phyloP scores from a whole-genome alignment of 106 monocot genomes.

The Dendrobium officinale region DNA sequence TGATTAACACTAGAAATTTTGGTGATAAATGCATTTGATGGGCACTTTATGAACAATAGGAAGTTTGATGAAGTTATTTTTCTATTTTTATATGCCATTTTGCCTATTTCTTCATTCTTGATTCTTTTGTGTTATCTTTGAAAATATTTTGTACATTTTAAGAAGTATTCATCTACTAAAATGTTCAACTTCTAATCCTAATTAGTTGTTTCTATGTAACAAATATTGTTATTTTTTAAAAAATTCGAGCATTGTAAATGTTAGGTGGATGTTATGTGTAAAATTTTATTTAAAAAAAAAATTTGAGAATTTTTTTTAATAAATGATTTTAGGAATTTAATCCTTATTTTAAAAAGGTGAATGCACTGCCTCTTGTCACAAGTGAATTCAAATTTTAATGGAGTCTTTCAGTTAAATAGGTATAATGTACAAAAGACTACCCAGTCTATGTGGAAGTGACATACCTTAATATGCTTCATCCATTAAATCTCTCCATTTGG shows the following conservation, averaged over 20 bases:
- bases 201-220: not conserved
- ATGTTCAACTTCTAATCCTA: not conserved
- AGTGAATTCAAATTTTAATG: not conserved
- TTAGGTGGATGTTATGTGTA: not conserved
- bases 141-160: too few species aligned
- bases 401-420: not conserved
- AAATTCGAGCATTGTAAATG: not conserved
- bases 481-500: slow-evolving; percentile 91
- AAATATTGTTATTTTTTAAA: not conserved
- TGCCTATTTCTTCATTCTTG: too few species aligned
- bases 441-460: not conserved
- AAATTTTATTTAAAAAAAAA: too few species aligned
- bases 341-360: not conserved
- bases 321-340: not conserved
- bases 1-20: not conserved
- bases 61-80: not conserved
- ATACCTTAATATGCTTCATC: slow-evolving; percentile 93
- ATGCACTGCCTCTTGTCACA: not conserved
- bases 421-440: not conserved
- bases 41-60: not conserved
- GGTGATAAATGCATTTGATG: not conserved
- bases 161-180: too few species aligned
- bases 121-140: too few species aligned
- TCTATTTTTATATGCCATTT: too few species aligned
- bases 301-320: not conserved